These are phyloP conservation scores for Botrytis porri DNA, from an alignment of 2,329 filamentous ascomycete genomes.

Conservation along the genomic window DNA sequence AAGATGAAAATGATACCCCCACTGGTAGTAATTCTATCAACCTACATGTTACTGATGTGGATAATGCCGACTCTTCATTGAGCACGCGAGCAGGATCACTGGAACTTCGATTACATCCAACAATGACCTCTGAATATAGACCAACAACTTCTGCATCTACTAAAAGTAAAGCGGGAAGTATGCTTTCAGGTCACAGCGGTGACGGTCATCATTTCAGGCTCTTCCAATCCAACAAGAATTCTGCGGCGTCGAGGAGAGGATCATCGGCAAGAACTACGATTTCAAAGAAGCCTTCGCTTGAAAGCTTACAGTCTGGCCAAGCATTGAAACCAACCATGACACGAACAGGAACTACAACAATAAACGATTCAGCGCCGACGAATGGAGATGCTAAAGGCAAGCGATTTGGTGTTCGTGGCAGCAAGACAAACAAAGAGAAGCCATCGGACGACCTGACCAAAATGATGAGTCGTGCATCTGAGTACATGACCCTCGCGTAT, in stretches of 20 bases:
- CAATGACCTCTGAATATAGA: constrained; percentile 57
- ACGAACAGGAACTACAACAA: constrained; percentile 32
- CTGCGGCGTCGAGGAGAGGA: constrained; percentile 26
- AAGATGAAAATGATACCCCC: constrained; percentile 39
- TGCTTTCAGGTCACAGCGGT: constrained; percentile 32
- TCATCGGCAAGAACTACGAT: constrained; percentile 27
- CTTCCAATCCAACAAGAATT: constrained; percentile 41
- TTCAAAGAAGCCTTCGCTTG: constrained; percentile 36
- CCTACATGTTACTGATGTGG: constrained; percentile 34
- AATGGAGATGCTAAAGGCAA: constrained; percentile 40
- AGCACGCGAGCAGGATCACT: constrained; percentile 68
- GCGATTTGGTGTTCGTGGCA: constrained; percentile 54
- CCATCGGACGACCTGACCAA: constrained; percentile 86
- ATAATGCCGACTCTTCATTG: constrained; percentile 51
- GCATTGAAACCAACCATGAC: constrained; percentile 30
- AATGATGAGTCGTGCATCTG: constrained; percentile 93
- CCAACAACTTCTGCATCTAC: constrained; percentile 28
- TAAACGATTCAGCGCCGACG: constrained; percentile 29
- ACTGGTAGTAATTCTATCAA: constrained; percentile 33
- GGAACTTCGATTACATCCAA: constrained; percentile 79
- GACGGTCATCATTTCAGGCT: constrained; percentile 43
- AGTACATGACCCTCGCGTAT: constrained; percentile 95
- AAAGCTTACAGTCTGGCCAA: constrained; percentile 34
- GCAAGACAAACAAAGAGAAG: constrained; percentile 55
- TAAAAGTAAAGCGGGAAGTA: constrained; percentile 31